Percentiles rank a stretch among this genome's conserved stretches.
Evolutionary conservation across 768 basidiomycete species (phyloP).

Genomic region (Megacollybia marginata): DNA sequence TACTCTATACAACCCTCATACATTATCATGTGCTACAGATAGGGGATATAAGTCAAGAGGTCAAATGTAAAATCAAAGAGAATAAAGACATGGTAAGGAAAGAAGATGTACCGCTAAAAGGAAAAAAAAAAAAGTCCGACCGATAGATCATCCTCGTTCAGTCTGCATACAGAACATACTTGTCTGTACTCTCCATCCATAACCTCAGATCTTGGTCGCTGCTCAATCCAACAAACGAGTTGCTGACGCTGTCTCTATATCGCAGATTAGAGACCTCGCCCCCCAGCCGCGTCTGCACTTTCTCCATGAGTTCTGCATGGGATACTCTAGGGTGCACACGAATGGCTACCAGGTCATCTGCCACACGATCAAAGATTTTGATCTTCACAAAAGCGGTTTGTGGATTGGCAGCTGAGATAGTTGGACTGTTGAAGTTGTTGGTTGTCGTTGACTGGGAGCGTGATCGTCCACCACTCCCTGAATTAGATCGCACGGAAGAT

Average conservation of each 20-base stretch:
- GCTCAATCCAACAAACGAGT: slow-evolving; percentile 55
- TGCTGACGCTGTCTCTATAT: slow-evolving; percentile 61
- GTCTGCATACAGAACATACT: slow-evolving; percentile 78
- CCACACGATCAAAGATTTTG: slow-evolving; percentile 91
- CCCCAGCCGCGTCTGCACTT: slow-evolving; percentile 84
- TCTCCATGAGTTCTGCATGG: slow-evolving; percentile 81
- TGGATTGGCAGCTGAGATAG: slow-evolving; percentile 70
- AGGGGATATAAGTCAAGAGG: background rate
- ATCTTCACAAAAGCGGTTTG: slow-evolving; percentile 94
- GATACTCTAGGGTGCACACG: slow-evolving; percentile 91
- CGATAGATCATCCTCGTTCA: slow-evolving; percentile 20
- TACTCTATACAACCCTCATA: background rate
- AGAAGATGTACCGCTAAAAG: slow-evolving; percentile 1
- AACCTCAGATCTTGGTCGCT: slow-evolving; percentile 55
- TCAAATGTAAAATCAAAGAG: background rate
- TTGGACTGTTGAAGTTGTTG: slow-evolving; percentile 54
- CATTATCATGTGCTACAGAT: background rate
- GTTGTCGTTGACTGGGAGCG: slow-evolving; percentile 8
- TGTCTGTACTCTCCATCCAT: slow-evolving; percentile 77
- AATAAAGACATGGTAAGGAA: slow-evolving; percentile 1
- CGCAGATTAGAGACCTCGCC: slow-evolving; percentile 58
- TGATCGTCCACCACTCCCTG: slow-evolving; percentile 23
- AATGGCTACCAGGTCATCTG: slow-evolving; percentile 95
- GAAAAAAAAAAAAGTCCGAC: background rate
- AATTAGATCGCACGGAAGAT: slow-evolving; percentile 45